Conservation (phyloP, 495 filamentous ascomycete species). For the Penicillium salamii region DNA sequence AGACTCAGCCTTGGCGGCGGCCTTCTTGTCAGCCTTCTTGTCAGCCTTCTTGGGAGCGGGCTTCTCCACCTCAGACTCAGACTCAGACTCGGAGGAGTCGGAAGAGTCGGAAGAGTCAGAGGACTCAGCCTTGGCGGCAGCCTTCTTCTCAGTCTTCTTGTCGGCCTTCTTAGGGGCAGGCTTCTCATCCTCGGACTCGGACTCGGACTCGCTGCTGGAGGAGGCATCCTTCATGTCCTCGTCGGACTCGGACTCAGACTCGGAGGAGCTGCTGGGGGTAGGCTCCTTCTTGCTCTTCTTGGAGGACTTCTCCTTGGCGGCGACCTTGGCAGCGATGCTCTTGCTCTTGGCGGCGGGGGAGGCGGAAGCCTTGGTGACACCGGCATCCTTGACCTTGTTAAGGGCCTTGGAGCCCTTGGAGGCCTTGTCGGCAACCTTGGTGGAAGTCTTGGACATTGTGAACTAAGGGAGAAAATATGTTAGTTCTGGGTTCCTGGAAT, state of each 20-base stretch:
- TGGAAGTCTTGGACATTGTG: slow-evolving; percentile 53
- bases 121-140: slow-evolving; percentile 26
- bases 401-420: slow-evolving; percentile 49
- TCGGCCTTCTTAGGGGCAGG: slow-evolving; percentile 31
- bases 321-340: slow-evolving; percentile 43
- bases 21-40: slow-evolving; percentile 33
- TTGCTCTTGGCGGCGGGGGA: slow-evolving; percentile 51
- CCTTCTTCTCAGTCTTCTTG: slow-evolving; percentile 22
- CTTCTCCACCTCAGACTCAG: slow-evolving; percentile 38
- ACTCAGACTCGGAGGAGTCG: slow-evolving; percentile 30
- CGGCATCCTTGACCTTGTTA: slow-evolving; percentile 53
- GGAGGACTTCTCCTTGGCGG: slow-evolving; percentile 38
- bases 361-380: slow-evolving; percentile 48
- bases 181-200: slow-evolving; percentile 33
- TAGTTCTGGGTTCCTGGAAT: slow-evolving; percentile 16
- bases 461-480: slow-evolving; percentile 24
- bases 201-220: slow-evolving; percentile 30
- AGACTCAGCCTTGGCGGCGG: slow-evolving; percentile 29
- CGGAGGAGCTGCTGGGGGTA: slow-evolving; percentile 46
- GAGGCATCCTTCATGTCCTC: slow-evolving; percentile 38
- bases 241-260: slow-evolving; percentile 42
- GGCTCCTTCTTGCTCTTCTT: slow-evolving; percentile 46
- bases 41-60: slow-evolving; percentile 30
- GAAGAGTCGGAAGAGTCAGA: slow-evolving; percentile 39
- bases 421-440: slow-evolving; percentile 49